Evolutionary conservation across 2,329 filamentous ascomycete genomes (phyloP).

Genomic region (Westerdykella sp.): DNA sequence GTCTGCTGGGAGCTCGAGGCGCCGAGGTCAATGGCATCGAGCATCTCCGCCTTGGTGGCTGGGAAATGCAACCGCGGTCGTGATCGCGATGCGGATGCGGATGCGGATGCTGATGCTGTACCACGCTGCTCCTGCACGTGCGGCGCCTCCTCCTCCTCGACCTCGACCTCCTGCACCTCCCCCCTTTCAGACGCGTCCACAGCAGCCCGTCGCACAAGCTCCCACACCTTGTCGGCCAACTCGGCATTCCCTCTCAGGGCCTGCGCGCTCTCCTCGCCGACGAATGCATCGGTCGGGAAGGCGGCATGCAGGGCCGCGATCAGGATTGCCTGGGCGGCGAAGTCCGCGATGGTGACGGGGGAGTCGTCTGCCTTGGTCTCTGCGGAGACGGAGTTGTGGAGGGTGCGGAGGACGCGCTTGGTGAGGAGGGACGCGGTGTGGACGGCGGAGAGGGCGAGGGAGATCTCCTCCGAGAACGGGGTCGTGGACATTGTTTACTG

Average conservation of each 20-base stretch:
- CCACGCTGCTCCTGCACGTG: slow-evolving; percentile 5
- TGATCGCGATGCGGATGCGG: background rate
- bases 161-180: slow-evolving; percentile 13
- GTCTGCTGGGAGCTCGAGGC: slow-evolving; percentile 43
- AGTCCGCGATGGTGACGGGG: slow-evolving; percentile 59
- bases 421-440: slow-evolving; percentile 54
- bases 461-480: slow-evolving; percentile 25
- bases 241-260: slow-evolving; percentile 45
- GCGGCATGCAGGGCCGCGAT: slow-evolving; percentile 50
- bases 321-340: slow-evolving; percentile 57
- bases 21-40: slow-evolving; percentile 57
- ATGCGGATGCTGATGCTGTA: slow-evolving; percentile 3
- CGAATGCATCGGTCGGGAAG: slow-evolving; percentile 53
- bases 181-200: slow-evolving; percentile 17
- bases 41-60: slow-evolving; percentile 49
- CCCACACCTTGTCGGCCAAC: slow-evolving; percentile 51
- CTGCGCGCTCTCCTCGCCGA: slow-evolving; percentile 56
- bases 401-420: slow-evolving; percentile 46
- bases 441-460: slow-evolving; percentile 39
- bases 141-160: background rate
- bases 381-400: slow-evolving; percentile 43
- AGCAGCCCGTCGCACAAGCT: slow-evolving; percentile 42
- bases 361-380: slow-evolving; percentile 54
- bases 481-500: slow-evolving; percentile 5
- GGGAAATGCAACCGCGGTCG: slow-evolving; percentile 29